Base-by-base conservation (phyloP, 2,329 filamentous ascomycete species). In the Fusarium globosum region DNA sequence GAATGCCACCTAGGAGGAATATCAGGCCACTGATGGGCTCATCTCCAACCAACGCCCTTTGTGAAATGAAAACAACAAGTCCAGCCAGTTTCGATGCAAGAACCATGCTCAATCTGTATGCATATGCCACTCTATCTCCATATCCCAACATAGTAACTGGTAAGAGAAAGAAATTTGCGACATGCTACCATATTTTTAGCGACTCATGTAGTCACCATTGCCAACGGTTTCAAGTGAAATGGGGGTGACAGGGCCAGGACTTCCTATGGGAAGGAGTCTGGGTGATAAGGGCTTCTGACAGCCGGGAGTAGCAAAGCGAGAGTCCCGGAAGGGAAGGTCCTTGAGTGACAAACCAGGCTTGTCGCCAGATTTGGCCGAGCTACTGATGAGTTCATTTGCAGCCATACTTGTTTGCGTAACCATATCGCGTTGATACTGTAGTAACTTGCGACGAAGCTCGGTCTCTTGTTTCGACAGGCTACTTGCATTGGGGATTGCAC, bases 361-460 rank as follows among this genome's bases (percentile, higher is more conserved):
- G 39, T 76, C 69, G 16, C 68, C 78, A 46, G 66, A 76, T 52
- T 77, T 78, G 42, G 74, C 68, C 2, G 78, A 78, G 52, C 76
- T 74, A 16, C 78, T 78, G 0, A 83, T 69, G 13, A 86, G 86
- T 62, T 87, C 80, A 36, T 82, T 83, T 16, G 88, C 87, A 12
- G 86, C 87, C 70, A 87, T 80, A 33, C 84, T 83, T 13, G 88
- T 87, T 76, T 90, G 89, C 2, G 87, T 85, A 53, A 90, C 86
- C 88, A 91, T 90, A 63, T 90, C 88, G 55, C 87, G 83, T 75
- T 90, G 87, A 72, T 91, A 91, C 73, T 91, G 88, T 74, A 87
- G 85, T 42, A 90, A 72, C 66, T 85, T 86, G 35, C 85, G 84
- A 65, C 86, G 86, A 26, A 86, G 83, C 61, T 90, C 88, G 1